Percentiles rank a stretch among this genome's conserved stretches.
phyloP scores from a whole-genome alignment of 257 asterid species.

The Gardenia jasminoides region DNA sequence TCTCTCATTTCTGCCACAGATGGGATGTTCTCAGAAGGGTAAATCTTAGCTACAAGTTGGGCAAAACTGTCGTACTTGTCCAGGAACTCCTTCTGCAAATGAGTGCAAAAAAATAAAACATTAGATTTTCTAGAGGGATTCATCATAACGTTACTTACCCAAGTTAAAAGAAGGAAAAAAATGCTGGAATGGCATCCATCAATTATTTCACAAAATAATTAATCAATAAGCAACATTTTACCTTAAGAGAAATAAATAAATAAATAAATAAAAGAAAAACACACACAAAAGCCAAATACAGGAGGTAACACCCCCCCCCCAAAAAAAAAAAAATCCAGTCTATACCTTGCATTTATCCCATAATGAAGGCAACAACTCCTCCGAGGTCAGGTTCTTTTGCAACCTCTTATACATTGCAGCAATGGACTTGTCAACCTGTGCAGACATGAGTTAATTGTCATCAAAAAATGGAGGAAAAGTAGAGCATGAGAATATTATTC shows the following conservation, averaged over 20 bases:
- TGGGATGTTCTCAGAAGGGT: conserved; percentile 82
- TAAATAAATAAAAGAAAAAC: too few relatives aligned
- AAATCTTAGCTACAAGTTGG: conserved; percentile 72
- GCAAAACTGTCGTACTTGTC: conserved; percentile 86
- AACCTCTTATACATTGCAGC: conserved; percentile 77
- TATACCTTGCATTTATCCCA: conserved; percentile 99
- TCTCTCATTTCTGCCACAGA: conserved; percentile 68
- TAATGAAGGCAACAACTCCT: conserved; percentile 90
- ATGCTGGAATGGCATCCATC: background rate
- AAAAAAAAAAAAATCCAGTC: background rate
- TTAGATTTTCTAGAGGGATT: background rate
- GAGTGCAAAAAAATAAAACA: background rate
- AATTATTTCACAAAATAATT: too few relatives aligned
- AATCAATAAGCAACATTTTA: background rate
- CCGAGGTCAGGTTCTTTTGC: conserved; percentile 82
- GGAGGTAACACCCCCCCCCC: too few relatives aligned
- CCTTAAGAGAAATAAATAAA: too few relatives aligned
- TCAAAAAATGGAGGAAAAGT: conserved; percentile 13
- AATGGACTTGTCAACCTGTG: conserved; percentile 88
- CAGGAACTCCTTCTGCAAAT: conserved; percentile 80
- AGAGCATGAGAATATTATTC: conserved; percentile 5
- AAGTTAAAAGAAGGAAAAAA: background rate
- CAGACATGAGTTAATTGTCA: conserved; percentile 13
- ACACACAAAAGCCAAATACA: background rate
- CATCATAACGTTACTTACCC: background rate